These are phyloP conservation scores for Aspergillus neoniger DNA, from an alignment of 2,329 filamentous ascomycete species.

Conservation along the genomic window DNA sequence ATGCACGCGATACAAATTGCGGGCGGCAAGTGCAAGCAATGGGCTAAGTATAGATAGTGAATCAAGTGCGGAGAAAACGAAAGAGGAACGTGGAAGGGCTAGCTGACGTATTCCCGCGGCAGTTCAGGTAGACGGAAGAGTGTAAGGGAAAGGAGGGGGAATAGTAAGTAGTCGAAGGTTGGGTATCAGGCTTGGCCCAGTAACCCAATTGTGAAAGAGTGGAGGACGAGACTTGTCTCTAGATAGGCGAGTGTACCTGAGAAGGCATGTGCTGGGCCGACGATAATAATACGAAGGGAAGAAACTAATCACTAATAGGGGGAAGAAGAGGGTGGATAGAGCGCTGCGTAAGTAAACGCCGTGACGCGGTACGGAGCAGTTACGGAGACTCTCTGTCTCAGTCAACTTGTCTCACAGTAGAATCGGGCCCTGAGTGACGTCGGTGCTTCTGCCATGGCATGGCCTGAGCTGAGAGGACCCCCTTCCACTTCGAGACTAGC, in stretches of 20 bases:
- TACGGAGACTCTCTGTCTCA: neutral
- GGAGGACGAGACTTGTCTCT: constrained; percentile 9
- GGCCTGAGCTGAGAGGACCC: neutral
- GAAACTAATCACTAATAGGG: constrained; percentile 8
- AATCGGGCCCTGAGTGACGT: constrained; percentile 29
- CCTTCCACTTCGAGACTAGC: constrained; percentile 7
- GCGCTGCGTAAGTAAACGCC: constrained; percentile 6
- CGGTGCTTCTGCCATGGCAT: constrained; percentile 16
- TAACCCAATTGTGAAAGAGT: constrained; percentile 16
- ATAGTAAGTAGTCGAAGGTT: neutral
- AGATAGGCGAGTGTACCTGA: constrained; percentile 12
- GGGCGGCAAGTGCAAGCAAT: constrained; percentile 13
- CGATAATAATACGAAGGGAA: neutral
- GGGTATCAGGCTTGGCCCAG: constrained; percentile 14
- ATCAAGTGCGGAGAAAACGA: constrained; percentile 10
- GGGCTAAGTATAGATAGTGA: constrained; percentile 9
- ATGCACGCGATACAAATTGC: constrained; percentile 33
- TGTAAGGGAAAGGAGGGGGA: constrained; percentile 4
- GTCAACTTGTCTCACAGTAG: neutral
- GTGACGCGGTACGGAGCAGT: constrained; percentile 13
- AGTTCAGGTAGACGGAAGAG: constrained; percentile 3
- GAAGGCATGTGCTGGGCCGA: constrained; percentile 11
- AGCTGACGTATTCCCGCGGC: neutral
- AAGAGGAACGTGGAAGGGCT: constrained; percentile 5
- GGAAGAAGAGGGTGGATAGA: neutral